Base-by-base conservation (phyloP, 306 rosid genomes). In the Cucurbita maxima region DNA sequence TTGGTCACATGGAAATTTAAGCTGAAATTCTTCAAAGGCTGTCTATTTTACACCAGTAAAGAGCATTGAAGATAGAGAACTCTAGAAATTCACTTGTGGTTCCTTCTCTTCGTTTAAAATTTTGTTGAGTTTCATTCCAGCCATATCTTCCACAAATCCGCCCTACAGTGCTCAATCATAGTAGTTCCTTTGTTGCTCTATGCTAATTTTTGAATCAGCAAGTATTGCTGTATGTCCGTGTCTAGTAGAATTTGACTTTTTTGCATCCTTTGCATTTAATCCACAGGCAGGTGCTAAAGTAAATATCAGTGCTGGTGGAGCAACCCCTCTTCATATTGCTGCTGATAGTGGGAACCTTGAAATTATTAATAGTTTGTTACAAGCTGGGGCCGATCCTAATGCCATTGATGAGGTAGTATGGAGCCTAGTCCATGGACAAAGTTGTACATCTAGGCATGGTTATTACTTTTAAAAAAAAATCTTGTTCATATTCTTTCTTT, bases 361-460 rank as follows among this genome's bases (percentile, higher is more conserved):
- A 80, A 82, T 95, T 68, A 72, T 91, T 72, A 82, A 78, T 48
- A 79, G 86, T 81, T 81, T 95, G 79, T 79, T 91, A 84, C 82
- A 84, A 82, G 97, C 92, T 73, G 99, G 96, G 70, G 96, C 91
- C 51, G 91, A 91, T 87, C 90, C 99, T 54, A 84, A 89, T 86
- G 71, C 80, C 75, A 48, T 79, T 36, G 97, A 91, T 30, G 97
- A 91, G 97, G 99, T 88, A 50, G 18, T 34, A 80, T 74, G 82
- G 51, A 45, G 19, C 58, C 47, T 22, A 48, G 58, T 15, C 43
- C 41, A 19, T 22, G 58, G 12, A 48, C 58, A 69, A 0, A 69
- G 25, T 69, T 13, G 0, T 69, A 22, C 20, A 69, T 20, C 40
- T 20, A 45, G 7, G 11, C 40, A 47, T 19, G 7, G 13, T 67